Percentiles rank a stretch among this genome's conserved stretches.
phyloP scores from a whole-genome alignment of 2,329 filamentous ascomycete species.

The Knoxdaviesia capensis region DNA sequence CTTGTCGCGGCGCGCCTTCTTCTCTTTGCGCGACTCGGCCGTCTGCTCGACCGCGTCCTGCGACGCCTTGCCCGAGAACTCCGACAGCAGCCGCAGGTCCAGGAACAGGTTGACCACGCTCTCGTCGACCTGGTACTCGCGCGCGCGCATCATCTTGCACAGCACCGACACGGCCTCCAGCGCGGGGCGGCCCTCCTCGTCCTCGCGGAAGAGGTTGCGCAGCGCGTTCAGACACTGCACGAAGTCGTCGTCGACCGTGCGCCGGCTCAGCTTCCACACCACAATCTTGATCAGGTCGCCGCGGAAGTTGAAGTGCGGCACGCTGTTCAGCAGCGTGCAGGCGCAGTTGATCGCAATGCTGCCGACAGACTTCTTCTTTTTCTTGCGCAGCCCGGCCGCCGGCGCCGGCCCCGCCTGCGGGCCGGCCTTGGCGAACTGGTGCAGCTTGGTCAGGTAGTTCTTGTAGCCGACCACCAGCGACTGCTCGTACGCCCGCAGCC shows the following conservation, averaged over 20 bases:
- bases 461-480: slow-evolving; percentile 72
- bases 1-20: slow-evolving; percentile 43
- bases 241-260: slow-evolving; percentile 54
- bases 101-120: slow-evolving; percentile 79
- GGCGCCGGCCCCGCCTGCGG: slow-evolving; percentile 16
- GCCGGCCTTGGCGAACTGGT: slow-evolving; percentile 41
- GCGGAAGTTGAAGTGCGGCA: slow-evolving; percentile 96
- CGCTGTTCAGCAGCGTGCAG: slow-evolving; percentile 58
- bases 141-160: slow-evolving; percentile 86
- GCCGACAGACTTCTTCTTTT: slow-evolving; percentile 30
- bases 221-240: slow-evolving; percentile 58
- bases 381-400: not conserved
- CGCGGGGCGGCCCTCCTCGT: slow-evolving; percentile 77
- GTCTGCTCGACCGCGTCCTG: slow-evolving; percentile 48
- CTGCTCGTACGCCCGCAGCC: slow-evolving; percentile 69
- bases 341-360: slow-evolving; percentile 70
- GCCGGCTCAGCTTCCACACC: slow-evolving; percentile 60
- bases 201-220: slow-evolving; percentile 63
- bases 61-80: slow-evolving; percentile 72
- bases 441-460: slow-evolving; percentile 58
- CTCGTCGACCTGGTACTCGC: slow-evolving; percentile 67
- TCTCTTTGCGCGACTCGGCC: slow-evolving; percentile 23
- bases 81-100: slow-evolving; percentile 68
- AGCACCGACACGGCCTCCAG: slow-evolving; percentile 72
- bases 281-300: slow-evolving; percentile 73